These are phyloP conservation scores for Dillenia suffruticosa DNA, from an alignment of 164 flowering plant genomes.

Conservation along the genomic window DNA sequence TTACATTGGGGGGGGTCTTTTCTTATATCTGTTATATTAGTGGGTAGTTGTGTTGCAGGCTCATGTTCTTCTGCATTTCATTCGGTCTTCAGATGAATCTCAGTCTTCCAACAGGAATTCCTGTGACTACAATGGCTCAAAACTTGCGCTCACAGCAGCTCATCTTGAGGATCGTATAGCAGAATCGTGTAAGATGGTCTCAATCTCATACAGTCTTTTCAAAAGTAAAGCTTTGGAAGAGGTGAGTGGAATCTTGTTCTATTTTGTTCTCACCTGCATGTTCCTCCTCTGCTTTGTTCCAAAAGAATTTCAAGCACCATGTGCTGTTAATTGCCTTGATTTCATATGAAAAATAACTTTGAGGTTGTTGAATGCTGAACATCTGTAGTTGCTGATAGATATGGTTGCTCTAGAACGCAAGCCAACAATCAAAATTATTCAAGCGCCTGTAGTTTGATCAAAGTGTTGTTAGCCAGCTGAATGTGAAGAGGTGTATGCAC, in stretches of 20 bases:
- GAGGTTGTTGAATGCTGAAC: too few relatives aligned
- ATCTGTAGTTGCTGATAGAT: too few relatives aligned
- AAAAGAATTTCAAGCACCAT: too few relatives aligned
- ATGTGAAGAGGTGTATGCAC: too few relatives aligned
- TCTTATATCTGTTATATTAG: background rate
- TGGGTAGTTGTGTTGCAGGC: constrained; percentile 48
- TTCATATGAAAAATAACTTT: too few relatives aligned
- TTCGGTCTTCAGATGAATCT: constrained; percentile 41
- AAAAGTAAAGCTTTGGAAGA: constrained; percentile 83
- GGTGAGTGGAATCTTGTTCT: constrained; percentile 29
- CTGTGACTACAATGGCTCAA: constrained; percentile 17
- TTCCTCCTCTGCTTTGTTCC: too few relatives aligned
- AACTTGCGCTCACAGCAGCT: constrained; percentile 16
- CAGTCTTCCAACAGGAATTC: constrained; percentile 18
- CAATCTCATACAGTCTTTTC: constrained; percentile 61
- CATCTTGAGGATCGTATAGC: constrained; percentile 61
- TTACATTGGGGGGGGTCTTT: background rate
- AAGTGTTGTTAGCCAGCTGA: too few relatives aligned
- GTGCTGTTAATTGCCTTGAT: too few relatives aligned
- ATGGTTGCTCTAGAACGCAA: too few relatives aligned
- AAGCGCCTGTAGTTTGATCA: too few relatives aligned
- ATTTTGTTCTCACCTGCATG: too few relatives aligned
- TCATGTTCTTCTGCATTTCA: constrained; percentile 77
- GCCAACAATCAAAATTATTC: too few relatives aligned
- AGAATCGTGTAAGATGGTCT: constrained; percentile 84